Evolutionary conservation across 2,329 filamentous ascomycete species (phyloP).

Genomic region (Calonectria henricotiae): DNA sequence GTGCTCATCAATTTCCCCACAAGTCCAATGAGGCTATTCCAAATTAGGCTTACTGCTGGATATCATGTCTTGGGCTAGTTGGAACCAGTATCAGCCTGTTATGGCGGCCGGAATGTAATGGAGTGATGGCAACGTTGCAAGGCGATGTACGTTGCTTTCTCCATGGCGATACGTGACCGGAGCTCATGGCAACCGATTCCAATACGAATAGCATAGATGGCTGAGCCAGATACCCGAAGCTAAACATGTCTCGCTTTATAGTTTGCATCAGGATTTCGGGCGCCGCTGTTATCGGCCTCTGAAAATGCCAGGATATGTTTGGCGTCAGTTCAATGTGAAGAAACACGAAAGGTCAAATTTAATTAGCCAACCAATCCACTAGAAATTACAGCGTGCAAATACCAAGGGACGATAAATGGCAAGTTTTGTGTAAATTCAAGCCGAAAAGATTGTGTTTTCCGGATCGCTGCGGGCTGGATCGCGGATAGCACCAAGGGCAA

Average conservation of each 20-base stretch:
- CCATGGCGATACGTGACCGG: no score
- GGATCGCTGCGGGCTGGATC: not conserved
- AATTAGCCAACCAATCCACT: not conserved
- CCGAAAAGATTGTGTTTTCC: not conserved
- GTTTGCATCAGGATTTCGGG: not conserved
- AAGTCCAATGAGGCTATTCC: not conserved
- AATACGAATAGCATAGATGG: not conserved
- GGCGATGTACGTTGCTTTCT: no score
- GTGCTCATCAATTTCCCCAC: not conserved
- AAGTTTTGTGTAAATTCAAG: not conserved
- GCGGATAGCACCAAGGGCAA: not conserved
- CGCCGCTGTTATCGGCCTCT: not conserved
- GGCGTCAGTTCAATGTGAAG: not conserved
- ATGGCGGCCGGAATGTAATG: not conserved
- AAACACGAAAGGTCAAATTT: not conserved
- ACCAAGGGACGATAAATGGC: not conserved
- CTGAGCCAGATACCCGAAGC: constrained; percentile 5
- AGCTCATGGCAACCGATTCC: not conserved
- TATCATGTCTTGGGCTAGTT: not conserved
- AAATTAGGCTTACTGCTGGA: not conserved
- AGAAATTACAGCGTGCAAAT: not conserved
- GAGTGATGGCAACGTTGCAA: constrained; percentile 8
- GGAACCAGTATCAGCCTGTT: not conserved
- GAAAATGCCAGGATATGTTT: not conserved
- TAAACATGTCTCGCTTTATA: constrained; percentile 7